These are phyloP conservation scores for Acephala macrosclerotiorum DNA, from an alignment of 2,329 filamentous ascomycete species.

Conservation along the genomic window DNA sequence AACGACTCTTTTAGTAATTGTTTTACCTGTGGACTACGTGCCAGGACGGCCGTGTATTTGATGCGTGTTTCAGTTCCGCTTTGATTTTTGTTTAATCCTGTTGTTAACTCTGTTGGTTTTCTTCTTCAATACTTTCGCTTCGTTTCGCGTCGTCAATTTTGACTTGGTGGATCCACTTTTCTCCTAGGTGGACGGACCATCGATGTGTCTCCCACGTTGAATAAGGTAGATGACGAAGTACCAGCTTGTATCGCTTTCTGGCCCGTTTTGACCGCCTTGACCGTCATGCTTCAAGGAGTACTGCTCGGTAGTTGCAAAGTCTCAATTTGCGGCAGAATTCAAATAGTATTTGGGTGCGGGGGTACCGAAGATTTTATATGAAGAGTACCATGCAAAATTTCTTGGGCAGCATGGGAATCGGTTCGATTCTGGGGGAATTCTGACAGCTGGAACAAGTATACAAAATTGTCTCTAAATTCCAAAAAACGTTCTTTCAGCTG, in stretches of 20 bases:
- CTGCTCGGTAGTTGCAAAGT: conserved; percentile 2
- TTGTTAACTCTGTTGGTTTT: not conserved
- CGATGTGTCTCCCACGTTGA: conserved; percentile 4
- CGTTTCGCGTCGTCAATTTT: not conserved
- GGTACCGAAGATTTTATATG: not conserved
- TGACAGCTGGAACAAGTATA: not conserved
- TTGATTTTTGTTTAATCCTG: not conserved
- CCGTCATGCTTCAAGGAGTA: not conserved
- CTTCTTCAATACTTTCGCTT: not conserved
- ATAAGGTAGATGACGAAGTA: conserved; percentile 6
- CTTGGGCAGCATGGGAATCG: not conserved
- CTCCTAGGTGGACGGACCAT: conserved; percentile 1
- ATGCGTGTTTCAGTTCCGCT: too few relatives aligned
- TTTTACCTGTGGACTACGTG: too few relatives aligned
- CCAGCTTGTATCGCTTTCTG: not conserved
- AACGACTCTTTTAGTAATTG: too few relatives aligned
- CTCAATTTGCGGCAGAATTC: conserved; percentile 6
- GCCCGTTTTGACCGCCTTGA: not conserved
- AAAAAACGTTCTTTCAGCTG: not conserved
- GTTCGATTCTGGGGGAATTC: not conserved
- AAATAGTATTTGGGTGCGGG: not conserved
- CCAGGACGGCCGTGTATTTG: too few relatives aligned
- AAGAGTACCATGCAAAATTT: not conserved
- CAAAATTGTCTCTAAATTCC: not conserved
- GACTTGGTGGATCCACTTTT: not conserved